A percentile compares a stretch with the other conserved stretches of the same genome.
These are phyloP conservation scores for Dimocarpus longan DNA, from an alignment of 345 rosid species.

Conservation along the genomic window DNA sequence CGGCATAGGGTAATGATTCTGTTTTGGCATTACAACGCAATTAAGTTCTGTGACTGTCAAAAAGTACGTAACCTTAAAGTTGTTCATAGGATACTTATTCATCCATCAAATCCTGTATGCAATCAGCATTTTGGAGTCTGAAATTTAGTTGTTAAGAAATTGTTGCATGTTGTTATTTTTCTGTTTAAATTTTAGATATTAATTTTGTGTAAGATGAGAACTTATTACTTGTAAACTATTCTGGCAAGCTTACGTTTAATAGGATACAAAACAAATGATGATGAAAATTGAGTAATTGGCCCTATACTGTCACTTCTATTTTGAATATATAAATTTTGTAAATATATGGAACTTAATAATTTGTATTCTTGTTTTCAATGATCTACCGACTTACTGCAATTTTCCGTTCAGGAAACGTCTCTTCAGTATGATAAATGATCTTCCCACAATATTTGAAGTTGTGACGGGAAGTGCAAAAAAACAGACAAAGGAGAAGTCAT, in stretches of 20 bases:
- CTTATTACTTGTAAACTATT: background rate
- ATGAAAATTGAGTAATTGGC: background rate
- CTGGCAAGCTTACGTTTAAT: background rate
- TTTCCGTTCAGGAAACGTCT: conserved; percentile 61
- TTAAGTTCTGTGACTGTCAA: background rate
- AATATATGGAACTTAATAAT: background rate
- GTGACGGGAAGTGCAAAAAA: conserved; percentile 62
- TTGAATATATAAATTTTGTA: background rate
- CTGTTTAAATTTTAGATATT: background rate
- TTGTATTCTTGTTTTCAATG: background rate
- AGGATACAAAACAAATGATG: background rate
- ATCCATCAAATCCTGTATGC: background rate
- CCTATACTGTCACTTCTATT: background rate
- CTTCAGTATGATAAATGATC: conserved; percentile 67
- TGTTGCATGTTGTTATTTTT: background rate
- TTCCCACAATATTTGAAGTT: conserved; percentile 73
- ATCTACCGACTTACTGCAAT: background rate
- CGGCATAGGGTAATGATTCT: background rate
- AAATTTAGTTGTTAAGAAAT: background rate
- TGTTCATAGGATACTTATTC: background rate
- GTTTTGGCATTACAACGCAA: no score
- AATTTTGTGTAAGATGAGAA: background rate
- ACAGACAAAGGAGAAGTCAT: conserved; percentile 60
- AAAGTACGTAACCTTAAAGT: background rate
- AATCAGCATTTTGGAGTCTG: background rate